phyloP scores from a whole-genome alignment of 768 basidiomycete species.

The Rhizopogon vulgaris region DNA sequence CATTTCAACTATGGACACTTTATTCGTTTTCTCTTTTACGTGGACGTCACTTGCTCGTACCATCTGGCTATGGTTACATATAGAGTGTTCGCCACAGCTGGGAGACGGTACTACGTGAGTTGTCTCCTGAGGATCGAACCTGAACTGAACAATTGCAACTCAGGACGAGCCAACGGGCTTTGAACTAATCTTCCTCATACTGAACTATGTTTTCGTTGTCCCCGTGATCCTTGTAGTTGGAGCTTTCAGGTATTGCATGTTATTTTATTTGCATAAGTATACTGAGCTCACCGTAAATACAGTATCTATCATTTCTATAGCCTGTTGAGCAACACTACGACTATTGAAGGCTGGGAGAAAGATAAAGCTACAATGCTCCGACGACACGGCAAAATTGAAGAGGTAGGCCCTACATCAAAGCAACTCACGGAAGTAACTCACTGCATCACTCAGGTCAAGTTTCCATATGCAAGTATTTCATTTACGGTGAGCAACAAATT shows the following conservation, averaged over 20 bases:
- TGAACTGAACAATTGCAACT: not conserved
- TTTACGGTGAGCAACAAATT: not conserved
- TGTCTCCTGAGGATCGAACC: not conserved
- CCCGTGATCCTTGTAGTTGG: constrained; percentile 88
- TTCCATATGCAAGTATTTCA: constrained; percentile 71
- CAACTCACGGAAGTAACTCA: not conserved
- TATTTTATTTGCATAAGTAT: not conserved
- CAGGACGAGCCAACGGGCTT: constrained; percentile 62
- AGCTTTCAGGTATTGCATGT: constrained; percentile 63
- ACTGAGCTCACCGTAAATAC: constrained; percentile 10
- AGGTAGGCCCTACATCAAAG: constrained; percentile 36
- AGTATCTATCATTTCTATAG: constrained; percentile 86
- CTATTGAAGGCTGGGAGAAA: constrained; percentile 98
- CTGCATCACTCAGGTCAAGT: constrained; percentile 56
- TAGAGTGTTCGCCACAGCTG: constrained; percentile 47
- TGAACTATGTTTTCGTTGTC: constrained; percentile 80
- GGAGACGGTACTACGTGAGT: constrained; percentile 48
- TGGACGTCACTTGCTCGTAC: constrained; percentile 85
- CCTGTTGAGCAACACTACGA: constrained; percentile 78
- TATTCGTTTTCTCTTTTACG: constrained; percentile 87
- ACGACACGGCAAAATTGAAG: constrained; percentile 77
- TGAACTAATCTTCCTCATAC: constrained; percentile 79
- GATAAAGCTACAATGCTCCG: constrained; percentile 87
- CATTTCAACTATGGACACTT: constrained; percentile 87
- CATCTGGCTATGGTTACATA: constrained; percentile 79